phyloP scores from a whole-genome alignment of 768 basidiomycete genomes.

The Cubamyces sp. region DNA sequence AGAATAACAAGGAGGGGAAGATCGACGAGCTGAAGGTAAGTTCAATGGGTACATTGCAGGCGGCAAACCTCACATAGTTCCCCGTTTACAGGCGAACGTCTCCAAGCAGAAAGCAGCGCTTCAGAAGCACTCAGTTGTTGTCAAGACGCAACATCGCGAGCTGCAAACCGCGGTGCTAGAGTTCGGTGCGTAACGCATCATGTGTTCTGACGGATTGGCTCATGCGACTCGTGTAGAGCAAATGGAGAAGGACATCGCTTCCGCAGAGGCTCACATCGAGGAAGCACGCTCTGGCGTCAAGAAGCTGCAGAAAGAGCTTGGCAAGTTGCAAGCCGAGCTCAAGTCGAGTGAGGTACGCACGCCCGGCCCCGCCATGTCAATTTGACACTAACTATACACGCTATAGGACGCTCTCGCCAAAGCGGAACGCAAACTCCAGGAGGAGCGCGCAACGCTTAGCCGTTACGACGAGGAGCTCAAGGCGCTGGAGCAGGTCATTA shows the following conservation, averaged over 20 bases:
- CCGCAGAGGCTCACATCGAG: constrained; percentile 46
- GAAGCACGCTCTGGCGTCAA: constrained; percentile 52
- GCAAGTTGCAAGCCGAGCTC: constrained; percentile 56
- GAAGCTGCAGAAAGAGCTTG: constrained; percentile 65
- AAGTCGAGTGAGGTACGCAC: constrained; percentile 46
- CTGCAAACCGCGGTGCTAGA: constrained; percentile 87
- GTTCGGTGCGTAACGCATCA: constrained; percentile 58
- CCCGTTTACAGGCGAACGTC: constrained; percentile 64
- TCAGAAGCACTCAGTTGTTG: constrained; percentile 76
- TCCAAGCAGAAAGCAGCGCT: constrained; percentile 78
- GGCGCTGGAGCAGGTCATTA: constrained; percentile 80
- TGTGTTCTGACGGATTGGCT: neutral
- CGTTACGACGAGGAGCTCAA: constrained; percentile 90
- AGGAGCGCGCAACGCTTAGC: constrained; percentile 85
- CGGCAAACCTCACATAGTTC: neutral
- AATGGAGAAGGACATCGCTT: constrained; percentile 72
- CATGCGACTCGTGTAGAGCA: constrained; percentile 63
- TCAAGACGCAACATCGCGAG: constrained; percentile 91
- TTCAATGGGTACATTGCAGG: neutral
- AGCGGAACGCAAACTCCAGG: constrained; percentile 73
- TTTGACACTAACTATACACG: neutral
- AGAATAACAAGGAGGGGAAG: constrained; percentile 98
- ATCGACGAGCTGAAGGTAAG: constrained; percentile 88
- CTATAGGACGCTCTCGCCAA: constrained; percentile 57
- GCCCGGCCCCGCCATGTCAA: neutral